Evolutionary conservation across 1,284 basidiomycete species (phyloP), one percentile per base, ranked within the genome.

Genomic region (Heterobasidion parviporum): DNA sequence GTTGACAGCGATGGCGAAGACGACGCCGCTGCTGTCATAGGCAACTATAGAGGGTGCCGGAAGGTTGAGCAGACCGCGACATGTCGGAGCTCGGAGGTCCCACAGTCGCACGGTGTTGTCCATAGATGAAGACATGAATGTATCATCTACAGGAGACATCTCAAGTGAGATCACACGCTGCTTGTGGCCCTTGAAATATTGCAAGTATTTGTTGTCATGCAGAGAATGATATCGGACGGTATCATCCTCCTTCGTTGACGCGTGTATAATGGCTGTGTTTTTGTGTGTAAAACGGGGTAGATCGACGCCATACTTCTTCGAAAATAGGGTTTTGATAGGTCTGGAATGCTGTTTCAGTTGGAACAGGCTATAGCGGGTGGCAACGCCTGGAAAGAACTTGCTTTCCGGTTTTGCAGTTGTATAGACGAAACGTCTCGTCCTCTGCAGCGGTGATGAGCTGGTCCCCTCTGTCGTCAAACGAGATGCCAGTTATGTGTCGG

Each of bases 91-190:
- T 38, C 95, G 85, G 47, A 98, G 76, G 70, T 99, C 97, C 97
- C 97, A 99, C 18, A 99, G 72, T 43, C 94, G 81, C n/a, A 99
- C 94, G 1, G 94, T 95, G 63, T 91, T 93, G 74, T 99, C 95
- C 63, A 92, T 78, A 0, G 95, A 93, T 1, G 86, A 92, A 7
- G 95, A 97, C 76, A 99, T 85, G 72, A 99, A 98, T 0, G 91
- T 91, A 66, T 99, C 96, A 66, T 98, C 91, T 2, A 89, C 79
- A 0, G 97, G 97, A 3, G 91, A 94, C 64, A 98, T 87, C 66
- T 96, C 89, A 12, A 99, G 73, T 0, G 94, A 94, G 26, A 92
- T 80, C 4, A 99, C 97, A 56, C 85, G 82, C 51, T 80, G 87
- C 63, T 87, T 94, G 73, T 99, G 97, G 0, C 97, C 97, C 63